phyloP scores from a whole-genome alignment of 2,329 filamentous ascomycete genomes.

The Ilyonectria robusta region DNA sequence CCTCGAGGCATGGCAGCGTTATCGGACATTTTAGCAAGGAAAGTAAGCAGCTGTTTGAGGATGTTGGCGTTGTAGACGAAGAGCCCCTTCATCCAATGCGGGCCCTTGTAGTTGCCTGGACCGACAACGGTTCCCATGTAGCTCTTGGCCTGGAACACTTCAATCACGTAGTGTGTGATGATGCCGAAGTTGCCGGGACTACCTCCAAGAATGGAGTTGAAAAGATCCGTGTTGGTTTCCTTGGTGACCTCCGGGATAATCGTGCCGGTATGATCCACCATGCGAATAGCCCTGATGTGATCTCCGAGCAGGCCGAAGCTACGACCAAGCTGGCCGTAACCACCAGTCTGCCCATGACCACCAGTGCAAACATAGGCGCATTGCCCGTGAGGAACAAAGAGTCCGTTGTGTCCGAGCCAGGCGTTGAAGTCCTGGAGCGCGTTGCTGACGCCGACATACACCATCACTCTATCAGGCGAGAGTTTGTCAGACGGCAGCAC shows the following conservation, averaged over 20 bases:
- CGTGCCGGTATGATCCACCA: slow-evolving; percentile 62
- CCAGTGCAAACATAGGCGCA: slow-evolving; percentile 62
- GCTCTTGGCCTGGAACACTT: slow-evolving; percentile 55
- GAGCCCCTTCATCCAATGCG: slow-evolving; percentile 54
- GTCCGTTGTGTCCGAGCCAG: slow-evolving; percentile 56
- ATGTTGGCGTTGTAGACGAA: slow-evolving; percentile 57
- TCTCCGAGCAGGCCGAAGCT: slow-evolving; percentile 69
- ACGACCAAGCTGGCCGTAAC: slow-evolving; percentile 62
- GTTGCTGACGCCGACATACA: slow-evolving; percentile 59
- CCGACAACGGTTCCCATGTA: slow-evolving; percentile 51
- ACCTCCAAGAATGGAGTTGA: slow-evolving; percentile 71
- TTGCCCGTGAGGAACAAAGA: slow-evolving; percentile 63
- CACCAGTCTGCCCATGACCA: slow-evolving; percentile 64
- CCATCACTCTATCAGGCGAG: slow-evolving; percentile 49
- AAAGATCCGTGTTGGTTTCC: slow-evolving; percentile 67
- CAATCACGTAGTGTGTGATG: slow-evolving; percentile 65
- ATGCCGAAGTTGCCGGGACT: slow-evolving; percentile 72
- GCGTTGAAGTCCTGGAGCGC: slow-evolving; percentile 59
- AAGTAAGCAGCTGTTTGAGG: slow-evolving; percentile 55
- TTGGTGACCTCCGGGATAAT: slow-evolving; percentile 61
- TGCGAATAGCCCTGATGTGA: slow-evolving; percentile 63
- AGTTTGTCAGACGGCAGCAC: slow-evolving; percentile 36
- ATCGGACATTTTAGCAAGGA: slow-evolving; percentile 61
- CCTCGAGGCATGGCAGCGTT: slow-evolving; percentile 59
- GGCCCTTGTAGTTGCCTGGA: slow-evolving; percentile 35